Conservation (phyloP, 306 rosid species). For the Acacia melanoxylon region DNA sequence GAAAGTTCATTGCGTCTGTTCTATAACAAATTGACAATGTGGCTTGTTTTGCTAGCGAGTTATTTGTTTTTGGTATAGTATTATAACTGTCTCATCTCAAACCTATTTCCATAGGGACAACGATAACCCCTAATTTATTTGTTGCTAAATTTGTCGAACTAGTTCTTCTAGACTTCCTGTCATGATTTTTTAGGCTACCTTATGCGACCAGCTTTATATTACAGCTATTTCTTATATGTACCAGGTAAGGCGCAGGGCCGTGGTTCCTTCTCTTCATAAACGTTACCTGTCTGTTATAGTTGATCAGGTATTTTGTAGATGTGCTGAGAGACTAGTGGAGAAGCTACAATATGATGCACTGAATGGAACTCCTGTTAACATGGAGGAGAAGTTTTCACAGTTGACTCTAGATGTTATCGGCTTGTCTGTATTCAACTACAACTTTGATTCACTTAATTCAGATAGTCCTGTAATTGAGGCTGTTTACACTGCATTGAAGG, state of each 20-base stretch:
- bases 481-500: constrained; percentile 92
- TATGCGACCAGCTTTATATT: neutral
- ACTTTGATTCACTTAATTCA: constrained; percentile 69
- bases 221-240: constrained; percentile 35
- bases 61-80: neutral
- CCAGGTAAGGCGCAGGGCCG: constrained; percentile 94
- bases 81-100: neutral
- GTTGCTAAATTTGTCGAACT: constrained; percentile 8
- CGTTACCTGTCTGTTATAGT: constrained; percentile 86
- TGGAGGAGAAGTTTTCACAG: constrained; percentile 90
- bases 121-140: neutral
- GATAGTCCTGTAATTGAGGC: constrained; percentile 93
- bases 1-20: neutral
- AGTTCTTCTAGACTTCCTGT: constrained; percentile 6
- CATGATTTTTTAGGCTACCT: constrained; percentile 28
- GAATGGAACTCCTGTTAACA: constrained; percentile 75
- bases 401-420: constrained; percentile 94
- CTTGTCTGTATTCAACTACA: constrained; percentile 88
- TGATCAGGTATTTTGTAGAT: constrained; percentile 82
- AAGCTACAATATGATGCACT: constrained; percentile 68
- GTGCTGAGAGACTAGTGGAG: constrained; percentile 91
- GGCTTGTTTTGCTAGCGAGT: neutral
- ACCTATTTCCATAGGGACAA: neutral
- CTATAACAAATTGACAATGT: neutral
- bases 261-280: constrained; percentile 96